Evolutionary conservation across 768 basidiomycete species (phyloP), one percentile per base, ranked within the genome.

Genomic region (Amylocystis lapponica): DNA sequence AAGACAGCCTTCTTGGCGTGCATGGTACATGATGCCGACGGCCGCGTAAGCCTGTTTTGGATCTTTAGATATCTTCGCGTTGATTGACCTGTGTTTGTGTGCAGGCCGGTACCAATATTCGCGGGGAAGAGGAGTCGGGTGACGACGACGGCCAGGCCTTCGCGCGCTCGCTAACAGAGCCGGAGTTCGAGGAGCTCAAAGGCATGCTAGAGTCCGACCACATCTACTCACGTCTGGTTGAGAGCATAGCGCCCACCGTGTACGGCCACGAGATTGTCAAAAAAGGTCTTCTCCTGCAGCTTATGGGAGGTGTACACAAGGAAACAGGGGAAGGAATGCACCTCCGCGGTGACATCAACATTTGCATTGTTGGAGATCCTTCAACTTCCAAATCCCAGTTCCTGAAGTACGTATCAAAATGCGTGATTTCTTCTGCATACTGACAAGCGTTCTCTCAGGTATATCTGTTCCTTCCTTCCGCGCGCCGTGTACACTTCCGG

Each of bases 231-330:
- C 81, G 95, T 7, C 70, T 98, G 4, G 95, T 98, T 19, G 81
- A 86, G 56, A 92, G 88, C 56, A 95, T 98, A 48, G 96, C 96
- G 1, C 96, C 96, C 3, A 97, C 96, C 0, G 95, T 99, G 2
- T 98, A 97, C 56, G 96, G 96, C 1, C 96, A 98, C 59, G 96
- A 99, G 58, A 94, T 97, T 39, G 94, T 98, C 55, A 98, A 99
- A 71, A 99, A 99, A 61, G 96, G 96, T 11, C 72, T 99, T 26
- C 68, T 98, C 19, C 70, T 99, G 14, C 96, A 98, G 59, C 76
- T 99, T 20, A 95, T 99, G 92, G 94, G 96, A 19, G 96, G 96
- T 19, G 95, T 98, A 4, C 95, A 98, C 67, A 99, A 99, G 62
- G 81, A 92, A 60, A 98, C 95, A 1, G 69, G 75, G 0, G 96